These are phyloP conservation scores for Candida arabinofermentans DNA, from an alignment of 805 yeast genomes.

Conservation along the genomic window DNA sequence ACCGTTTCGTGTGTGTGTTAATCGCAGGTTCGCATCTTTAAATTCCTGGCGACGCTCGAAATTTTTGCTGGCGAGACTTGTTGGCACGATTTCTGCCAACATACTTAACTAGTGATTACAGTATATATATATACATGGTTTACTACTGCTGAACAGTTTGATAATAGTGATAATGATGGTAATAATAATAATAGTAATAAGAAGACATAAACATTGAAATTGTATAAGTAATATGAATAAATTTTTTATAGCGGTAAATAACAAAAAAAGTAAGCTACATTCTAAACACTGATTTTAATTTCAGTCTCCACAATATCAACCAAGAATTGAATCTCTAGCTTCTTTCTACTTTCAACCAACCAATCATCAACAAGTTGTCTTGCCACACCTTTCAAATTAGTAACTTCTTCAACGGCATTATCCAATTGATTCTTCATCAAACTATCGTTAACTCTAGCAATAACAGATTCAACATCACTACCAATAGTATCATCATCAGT, in stretches of 20 bases:
- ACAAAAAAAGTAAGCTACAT: neutral
- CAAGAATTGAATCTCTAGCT: constrained; percentile 82
- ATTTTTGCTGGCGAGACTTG: no score
- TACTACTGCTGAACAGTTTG: no score
- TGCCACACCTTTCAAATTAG: constrained; percentile 88
- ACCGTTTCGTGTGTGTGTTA: no score
- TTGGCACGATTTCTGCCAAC: no score
- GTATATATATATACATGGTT: no score
- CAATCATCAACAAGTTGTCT: constrained; percentile 87
- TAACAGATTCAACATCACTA: constrained; percentile 81
- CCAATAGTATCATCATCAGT: constrained; percentile 40
- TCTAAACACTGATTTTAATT: constrained; percentile 37
- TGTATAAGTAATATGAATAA: neutral
- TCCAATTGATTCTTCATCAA: constrained; percentile 74
- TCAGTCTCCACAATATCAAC: constrained; percentile 66
- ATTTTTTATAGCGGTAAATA: neutral
- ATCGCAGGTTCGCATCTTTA: no score
- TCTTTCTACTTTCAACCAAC: constrained; percentile 84
- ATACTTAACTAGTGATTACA: no score
- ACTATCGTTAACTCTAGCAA: constrained; percentile 78
- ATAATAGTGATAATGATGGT: no score
- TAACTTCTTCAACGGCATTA: constrained; percentile 88
- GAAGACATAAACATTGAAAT: no score
- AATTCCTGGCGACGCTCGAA: no score
- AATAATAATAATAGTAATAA: no score